Base-by-base conservation (phyloP, 1,284 basidiomycete species). In the Leccinum ponderosum region DNA sequence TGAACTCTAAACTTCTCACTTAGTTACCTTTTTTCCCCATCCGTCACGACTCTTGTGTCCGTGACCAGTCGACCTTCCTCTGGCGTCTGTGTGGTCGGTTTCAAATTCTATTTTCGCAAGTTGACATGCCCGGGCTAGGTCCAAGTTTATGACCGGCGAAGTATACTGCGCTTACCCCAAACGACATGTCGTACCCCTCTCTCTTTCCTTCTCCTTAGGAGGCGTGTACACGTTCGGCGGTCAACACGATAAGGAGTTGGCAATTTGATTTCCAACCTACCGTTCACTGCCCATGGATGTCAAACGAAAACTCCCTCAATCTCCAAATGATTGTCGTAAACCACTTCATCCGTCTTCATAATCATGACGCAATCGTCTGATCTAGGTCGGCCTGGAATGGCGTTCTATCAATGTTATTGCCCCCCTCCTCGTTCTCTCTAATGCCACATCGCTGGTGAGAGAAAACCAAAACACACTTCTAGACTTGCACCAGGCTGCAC, bases 241-340 rank as follows among this genome's bases (percentile, higher is more conserved):
- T 47, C 58, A 56, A 42, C 35, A 63, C 39, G 59, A 55, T 51
- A 47, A 31, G 42, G 55, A 61, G 22, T 6, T 44, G 42, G 4
- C 53, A 52, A 59, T 70, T 61, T 54, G 56, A 67, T 62, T 52
- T 57, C 42, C 55, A 50, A 48, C 22, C 22, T 29, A 42, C 51
- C 39, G 47, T n/a, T 52, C 66, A 54, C 20, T 17, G 33, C 58
- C 54, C 20, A 20, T 20, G 20, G 20, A 29, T 57, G 14, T 29
- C 27, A 59, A 59, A 50, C 0, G 20, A 51, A 33, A 39, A 22
- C 59, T 47, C 66, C 50, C 55, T 60, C 69, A 57, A 70, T 61
- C 64, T 56, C 62, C 60, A 44, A 35, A 58, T 56, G 29, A 48
- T 57, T 67, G 62, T 72, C 70, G 67, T 70, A 69, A 70, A 51